Percentiles rank a stretch among this genome's conserved stretches.
phyloP scores from a whole-genome alignment of 768 basidiomycete species.

The Suillus variegatus region DNA sequence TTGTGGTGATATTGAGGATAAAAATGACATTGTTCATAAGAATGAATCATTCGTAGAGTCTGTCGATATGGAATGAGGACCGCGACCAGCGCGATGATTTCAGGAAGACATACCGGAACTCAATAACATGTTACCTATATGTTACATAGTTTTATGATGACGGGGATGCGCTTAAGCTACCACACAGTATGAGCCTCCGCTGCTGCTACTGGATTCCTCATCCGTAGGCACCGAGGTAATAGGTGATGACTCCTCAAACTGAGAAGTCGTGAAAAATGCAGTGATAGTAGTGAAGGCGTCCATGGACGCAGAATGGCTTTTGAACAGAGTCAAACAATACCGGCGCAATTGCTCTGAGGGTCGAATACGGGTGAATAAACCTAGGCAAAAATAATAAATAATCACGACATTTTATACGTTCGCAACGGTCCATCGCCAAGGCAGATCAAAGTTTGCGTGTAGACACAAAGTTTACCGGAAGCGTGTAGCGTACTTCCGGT shows the following conservation, averaged over 20 bases:
- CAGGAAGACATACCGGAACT: background rate
- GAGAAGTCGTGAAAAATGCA: constrained; percentile 4
- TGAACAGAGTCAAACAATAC: background rate
- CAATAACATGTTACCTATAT: constrained; percentile 3
- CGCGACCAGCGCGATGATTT: background rate
- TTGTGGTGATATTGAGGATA: background rate
- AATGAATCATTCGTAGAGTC: background rate
- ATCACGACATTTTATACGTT: constrained; percentile 2
- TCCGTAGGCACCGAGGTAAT: constrained; percentile 8
- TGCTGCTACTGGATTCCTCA: constrained; percentile 7
- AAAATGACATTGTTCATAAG: background rate
- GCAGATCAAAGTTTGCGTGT: background rate
- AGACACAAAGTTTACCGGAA: constrained; percentile 2
- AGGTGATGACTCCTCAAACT: constrained; percentile 8
- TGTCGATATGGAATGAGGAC: background rate
- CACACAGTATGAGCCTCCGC: constrained; percentile 11
- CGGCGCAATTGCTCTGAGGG: constrained; percentile 10
- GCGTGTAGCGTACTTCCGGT: background rate
- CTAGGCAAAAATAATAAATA: background rate
- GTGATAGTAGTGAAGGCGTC: constrained; percentile 10
- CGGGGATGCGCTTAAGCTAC: constrained; percentile 7
- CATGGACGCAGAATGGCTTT: background rate
- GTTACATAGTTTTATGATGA: background rate
- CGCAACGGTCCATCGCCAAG: background rate
- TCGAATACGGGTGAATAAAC: constrained; percentile 5